These are phyloP conservation scores for Colletotrichum salicis DNA, from an alignment of 2,329 filamentous ascomycete species.

Conservation along the genomic window DNA sequence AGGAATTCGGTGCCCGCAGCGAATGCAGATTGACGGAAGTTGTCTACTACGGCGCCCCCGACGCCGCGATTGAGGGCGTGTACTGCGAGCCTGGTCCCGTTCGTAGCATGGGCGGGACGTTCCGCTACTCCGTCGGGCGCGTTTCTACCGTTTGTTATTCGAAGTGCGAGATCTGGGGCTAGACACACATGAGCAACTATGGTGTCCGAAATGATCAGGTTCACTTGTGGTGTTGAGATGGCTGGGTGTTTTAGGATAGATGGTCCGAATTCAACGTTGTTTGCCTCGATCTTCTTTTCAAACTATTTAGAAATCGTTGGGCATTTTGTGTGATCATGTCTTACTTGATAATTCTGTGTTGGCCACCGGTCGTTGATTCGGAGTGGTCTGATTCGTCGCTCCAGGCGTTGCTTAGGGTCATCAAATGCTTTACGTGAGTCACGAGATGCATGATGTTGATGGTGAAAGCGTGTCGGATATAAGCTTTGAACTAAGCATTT, in stretches of 20 bases:
- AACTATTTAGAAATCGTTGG: background rate
- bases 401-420: too few relatives aligned
- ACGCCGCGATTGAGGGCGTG: background rate
- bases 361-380: too few relatives aligned
- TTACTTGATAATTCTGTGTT: too few relatives aligned
- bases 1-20: background rate
- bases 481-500: too few relatives aligned
- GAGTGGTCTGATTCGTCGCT: too few relatives aligned
- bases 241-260: background rate
- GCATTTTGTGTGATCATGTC: too few relatives aligned
- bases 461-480: too few relatives aligned
- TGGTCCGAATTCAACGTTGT: background rate
- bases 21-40: background rate
- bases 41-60: background rate
- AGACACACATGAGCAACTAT: background rate
- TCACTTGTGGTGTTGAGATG: background rate
- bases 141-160: background rate
- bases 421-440: too few relatives aligned
- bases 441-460: too few relatives aligned
- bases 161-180: background rate
- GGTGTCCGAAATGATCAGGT: background rate
- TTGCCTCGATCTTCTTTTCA: background rate
- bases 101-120: background rate
- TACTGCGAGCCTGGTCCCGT: background rate
- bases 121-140: background rate